Evolutionary conservation across 2,329 filamentous ascomycete species (phyloP).

Genomic region (Verticillium klebahnii): DNA sequence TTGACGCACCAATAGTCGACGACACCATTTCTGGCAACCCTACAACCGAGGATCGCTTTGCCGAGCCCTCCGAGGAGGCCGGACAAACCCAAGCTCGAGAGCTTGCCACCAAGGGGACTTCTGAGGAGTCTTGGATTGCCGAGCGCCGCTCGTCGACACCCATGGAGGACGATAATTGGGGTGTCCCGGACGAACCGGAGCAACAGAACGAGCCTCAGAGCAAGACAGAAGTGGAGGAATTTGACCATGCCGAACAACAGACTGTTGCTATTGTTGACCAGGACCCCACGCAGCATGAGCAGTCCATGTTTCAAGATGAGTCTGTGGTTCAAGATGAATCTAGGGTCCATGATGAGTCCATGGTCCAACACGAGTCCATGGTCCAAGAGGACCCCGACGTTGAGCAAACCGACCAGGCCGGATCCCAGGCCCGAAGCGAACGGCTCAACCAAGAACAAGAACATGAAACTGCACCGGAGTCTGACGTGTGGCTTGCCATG

Average conservation of each 20-base stretch:
- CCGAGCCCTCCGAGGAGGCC: too few relatives aligned
- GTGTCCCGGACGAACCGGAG: neutral
- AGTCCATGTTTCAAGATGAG: constrained; percentile 25
- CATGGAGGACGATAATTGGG: neutral
- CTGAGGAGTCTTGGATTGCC: neutral
- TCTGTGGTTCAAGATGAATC: constrained; percentile 15
- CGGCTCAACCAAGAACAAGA: neutral
- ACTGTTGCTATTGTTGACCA: constrained; percentile 5
- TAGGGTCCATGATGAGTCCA: constrained; percentile 16
- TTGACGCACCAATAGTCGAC: neutral
- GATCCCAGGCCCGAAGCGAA: neutral
- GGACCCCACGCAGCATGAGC: constrained; percentile 16
- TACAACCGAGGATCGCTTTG: neutral
- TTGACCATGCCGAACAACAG: constrained; percentile 11
- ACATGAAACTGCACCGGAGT: constrained; percentile 19
- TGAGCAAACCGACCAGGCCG: neutral
- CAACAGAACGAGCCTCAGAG: neutral
- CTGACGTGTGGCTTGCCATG: constrained; percentile 42
- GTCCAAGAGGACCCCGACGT: constrained; percentile 12
- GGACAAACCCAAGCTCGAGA: neutral
- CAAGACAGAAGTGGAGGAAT: constrained; percentile 13
- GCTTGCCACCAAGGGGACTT: neutral
- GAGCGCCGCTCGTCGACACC: neutral
- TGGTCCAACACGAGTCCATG: constrained; percentile 18
- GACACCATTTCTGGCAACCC: neutral